phyloP scores from a whole-genome alignment of 129 eudicot species.

The Flaveria ramosissima region DNA sequence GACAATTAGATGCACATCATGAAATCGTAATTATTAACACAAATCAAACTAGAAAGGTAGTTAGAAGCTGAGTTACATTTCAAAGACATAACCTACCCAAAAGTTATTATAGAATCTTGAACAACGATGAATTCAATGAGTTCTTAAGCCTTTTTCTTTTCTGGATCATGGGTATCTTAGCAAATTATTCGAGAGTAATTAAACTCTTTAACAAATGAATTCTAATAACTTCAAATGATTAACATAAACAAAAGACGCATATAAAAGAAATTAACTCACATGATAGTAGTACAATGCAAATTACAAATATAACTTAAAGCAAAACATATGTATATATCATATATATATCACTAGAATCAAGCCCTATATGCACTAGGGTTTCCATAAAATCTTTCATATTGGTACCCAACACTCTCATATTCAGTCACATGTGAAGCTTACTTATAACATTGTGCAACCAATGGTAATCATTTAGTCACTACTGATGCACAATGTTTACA shows the following conservation, averaged over 20 bases:
- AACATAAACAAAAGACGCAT: constrained; percentile 21
- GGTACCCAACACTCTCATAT: not conserved
- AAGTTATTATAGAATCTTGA: constrained; percentile 18
- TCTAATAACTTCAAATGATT: constrained; percentile 6
- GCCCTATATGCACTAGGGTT: constrained; percentile 30
- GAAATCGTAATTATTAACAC: constrained; percentile 1
- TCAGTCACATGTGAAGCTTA: constrained; percentile 13
- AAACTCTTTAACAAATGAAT: not conserved
- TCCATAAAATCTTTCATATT: constrained; percentile 27
- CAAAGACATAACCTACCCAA: not conserved
- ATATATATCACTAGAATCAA: not conserved
- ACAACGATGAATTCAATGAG: not conserved
- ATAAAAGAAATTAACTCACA: constrained; percentile 22
- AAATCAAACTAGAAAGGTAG: not conserved
- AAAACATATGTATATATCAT: constrained; percentile 32
- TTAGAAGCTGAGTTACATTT: constrained; percentile 4
- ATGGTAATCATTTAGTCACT: constrained; percentile 21
- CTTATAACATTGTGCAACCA: constrained; percentile 17
- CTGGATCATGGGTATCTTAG: not conserved
- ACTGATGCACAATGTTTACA: constrained; percentile 24
- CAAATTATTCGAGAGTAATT: not conserved
- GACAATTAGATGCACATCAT: not conserved
- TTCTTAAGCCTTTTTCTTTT: constrained; percentile 2
- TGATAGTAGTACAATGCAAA: constrained; percentile 25
- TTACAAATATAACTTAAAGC: constrained; percentile 34